Evolutionary conservation across 108 stramenopile species (phyloP), one percentile per base, ranked within the genome.

Genomic region (Cylindrotheca fusiformis): DNA sequence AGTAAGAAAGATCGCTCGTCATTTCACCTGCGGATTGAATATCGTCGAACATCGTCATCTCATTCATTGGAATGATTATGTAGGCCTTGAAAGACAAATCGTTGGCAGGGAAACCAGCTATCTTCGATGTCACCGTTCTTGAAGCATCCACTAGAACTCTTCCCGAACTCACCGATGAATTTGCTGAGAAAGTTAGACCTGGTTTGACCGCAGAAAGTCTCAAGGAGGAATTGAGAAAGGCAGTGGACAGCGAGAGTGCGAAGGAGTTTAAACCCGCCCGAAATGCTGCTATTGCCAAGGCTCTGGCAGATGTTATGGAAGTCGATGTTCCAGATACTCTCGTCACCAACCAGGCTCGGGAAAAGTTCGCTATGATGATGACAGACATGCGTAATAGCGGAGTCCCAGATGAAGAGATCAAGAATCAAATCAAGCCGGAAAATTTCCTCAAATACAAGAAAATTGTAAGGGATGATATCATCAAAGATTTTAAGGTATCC

Each of bases 321-420:
- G 83, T 91, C 17, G 88, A 88, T 19, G 87, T 97, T 20, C 96
- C 96, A 8, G 95, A 97, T 71, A 95, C 93, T 0, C 68, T 95
- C 6, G 78, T 97, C 21, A 86, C 88, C 26, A 95, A 95, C 63
- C 84, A 94, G 70, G 91, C 93, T 2, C 84, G 86, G n/a, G 90
- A 95, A 48, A 95, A 97, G 83, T 97, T 90, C 53, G 93, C 96
- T 41, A 56, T 94, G 67, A 97, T 97, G 96, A 93, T 97, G 93
- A 84, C 91, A 0, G 96, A 97, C 36, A 86, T 97, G 82, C 68
- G 90, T 63, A 82, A 86, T 69, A 86, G 76, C 58, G 93, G 94
- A 22, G 89, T 93, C 65, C 58, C 83, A 27, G 96, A 97, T 69
- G 72, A 91, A 23, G 93, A 93, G 58, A 91, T 97, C 69, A 90